Percentiles rank a stretch among this genome's conserved stretches.
Evolutionary conservation across 176 grass and related monocot species (phyloP).

Genomic region (Oryza rufipogon): DNA sequence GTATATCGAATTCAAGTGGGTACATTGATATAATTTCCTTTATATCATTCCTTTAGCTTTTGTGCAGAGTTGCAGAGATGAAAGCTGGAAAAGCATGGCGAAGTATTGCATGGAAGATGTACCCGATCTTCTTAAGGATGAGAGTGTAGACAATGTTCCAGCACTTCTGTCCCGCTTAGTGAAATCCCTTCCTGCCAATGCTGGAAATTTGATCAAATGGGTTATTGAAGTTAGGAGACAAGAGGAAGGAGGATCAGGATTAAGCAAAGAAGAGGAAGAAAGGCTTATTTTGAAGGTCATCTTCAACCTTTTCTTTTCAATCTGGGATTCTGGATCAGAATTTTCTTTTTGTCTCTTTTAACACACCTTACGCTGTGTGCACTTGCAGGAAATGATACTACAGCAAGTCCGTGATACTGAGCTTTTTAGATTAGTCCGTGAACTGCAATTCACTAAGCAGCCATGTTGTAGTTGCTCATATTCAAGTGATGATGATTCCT

Average conservation of each 20-base stretch:
- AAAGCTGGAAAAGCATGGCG: slow-evolving; percentile 68
- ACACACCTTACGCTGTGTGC: neutral
- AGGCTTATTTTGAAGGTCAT: slow-evolving; percentile 65
- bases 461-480: slow-evolving; percentile 39
- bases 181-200: slow-evolving; percentile 64
- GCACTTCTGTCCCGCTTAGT: slow-evolving; percentile 59
- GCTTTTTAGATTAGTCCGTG: slow-evolving; percentile 56
- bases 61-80: slow-evolving; percentile 71
- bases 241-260: slow-evolving; percentile 62
- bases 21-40: neutral
- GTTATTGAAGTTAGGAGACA: slow-evolving; percentile 80
- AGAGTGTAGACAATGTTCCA: slow-evolving; percentile 45
- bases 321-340: slow-evolving; percentile 26
- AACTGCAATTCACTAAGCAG: slow-evolving; percentile 49
- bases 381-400: slow-evolving; percentile 69
- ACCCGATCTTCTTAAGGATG: slow-evolving; percentile 67
- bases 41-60: slow-evolving; percentile 22
- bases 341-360: neutral
- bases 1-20: slow-evolving; percentile 8
- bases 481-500: slow-evolving; percentile 36
- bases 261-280: slow-evolving; percentile 76
- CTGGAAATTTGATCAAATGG: slow-evolving; percentile 87
- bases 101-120: slow-evolving; percentile 69
- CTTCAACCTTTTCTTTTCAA: slow-evolving; percentile 14
- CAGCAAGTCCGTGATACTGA: slow-evolving; percentile 66